phyloP scores from a whole-genome alignment of 2,329 filamentous ascomycete species.

The Fusarium coicis region DNA sequence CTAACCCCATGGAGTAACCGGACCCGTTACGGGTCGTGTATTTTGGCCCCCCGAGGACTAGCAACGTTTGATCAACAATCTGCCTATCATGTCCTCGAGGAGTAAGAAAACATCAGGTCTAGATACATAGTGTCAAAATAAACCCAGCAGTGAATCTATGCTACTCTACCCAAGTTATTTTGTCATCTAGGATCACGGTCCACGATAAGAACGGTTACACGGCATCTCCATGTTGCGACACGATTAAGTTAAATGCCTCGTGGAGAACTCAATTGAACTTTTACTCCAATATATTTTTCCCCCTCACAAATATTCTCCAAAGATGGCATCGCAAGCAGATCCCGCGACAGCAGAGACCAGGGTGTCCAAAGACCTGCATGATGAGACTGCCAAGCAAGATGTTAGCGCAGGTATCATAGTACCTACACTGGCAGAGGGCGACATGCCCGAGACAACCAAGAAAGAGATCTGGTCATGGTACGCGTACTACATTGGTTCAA shows the following conservation, averaged over 20 bases:
- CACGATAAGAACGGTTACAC: conserved; percentile 16
- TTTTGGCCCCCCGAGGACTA: not conserved
- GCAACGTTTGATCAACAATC: not conserved
- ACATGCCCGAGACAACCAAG: conserved; percentile 26
- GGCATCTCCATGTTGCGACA: not conserved
- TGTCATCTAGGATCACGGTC: not conserved
- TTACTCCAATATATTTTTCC: not conserved
- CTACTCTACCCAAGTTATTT: not conserved
- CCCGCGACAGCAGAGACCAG: not conserved
- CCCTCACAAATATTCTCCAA: not conserved
- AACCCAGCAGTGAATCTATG: not conserved
- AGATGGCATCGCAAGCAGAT: conserved; percentile 4
- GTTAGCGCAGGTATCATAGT: conserved; percentile 17
- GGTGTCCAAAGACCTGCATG: not conserved
- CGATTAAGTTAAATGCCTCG: conserved; percentile 19
- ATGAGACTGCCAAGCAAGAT: conserved; percentile 1
- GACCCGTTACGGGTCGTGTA: not conserved
- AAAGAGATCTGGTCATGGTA: conserved; percentile 45
- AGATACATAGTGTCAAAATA: not conserved
- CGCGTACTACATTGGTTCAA: conserved; percentile 73
- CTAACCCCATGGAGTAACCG: conserved; percentile 8
- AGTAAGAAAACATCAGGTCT: not conserved
- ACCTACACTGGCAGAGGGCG: conserved; percentile 20
- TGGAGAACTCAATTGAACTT: not conserved
- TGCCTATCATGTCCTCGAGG: not conserved